phyloP scores from a whole-genome alignment of 441 rosid genomes.

The Gossypium armourianum region DNA sequence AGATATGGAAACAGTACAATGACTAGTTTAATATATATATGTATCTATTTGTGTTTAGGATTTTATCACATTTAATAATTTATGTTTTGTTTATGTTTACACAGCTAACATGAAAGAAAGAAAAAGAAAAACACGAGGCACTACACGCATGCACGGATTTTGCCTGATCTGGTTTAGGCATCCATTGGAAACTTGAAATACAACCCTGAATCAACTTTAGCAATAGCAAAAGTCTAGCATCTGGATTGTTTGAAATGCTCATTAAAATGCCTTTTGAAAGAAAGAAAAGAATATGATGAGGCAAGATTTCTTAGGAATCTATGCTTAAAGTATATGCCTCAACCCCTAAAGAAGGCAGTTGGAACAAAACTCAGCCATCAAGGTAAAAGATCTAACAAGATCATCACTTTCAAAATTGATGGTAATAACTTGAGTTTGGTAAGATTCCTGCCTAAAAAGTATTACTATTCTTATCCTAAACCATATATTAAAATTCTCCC shows the following conservation, averaged over 20 bases:
- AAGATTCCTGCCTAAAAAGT: neutral
- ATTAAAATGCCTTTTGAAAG: neutral
- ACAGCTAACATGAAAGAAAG: neutral
- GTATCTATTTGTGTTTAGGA: too few species aligned
- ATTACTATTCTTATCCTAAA: neutral
- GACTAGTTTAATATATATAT: too few species aligned
- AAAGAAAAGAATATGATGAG: neutral
- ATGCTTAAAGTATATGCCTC: neutral
- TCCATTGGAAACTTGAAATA: neutral
- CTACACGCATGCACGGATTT: neutral
- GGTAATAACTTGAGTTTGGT: neutral
- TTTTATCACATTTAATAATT: neutral
- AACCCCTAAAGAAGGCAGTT: neutral
- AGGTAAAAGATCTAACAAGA: neutral
- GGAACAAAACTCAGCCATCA: neutral
- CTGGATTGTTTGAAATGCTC: conserved; percentile 1
- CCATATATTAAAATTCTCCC: neutral
- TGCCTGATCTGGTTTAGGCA: neutral
- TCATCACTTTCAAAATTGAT: neutral
- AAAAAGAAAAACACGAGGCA: neutral
- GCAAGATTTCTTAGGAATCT: neutral
- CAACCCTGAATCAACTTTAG: neutral
- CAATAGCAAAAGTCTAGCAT: neutral
- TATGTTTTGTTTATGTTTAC: neutral
- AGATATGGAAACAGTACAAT: too few species aligned